A percentile compares a stretch with the other conserved stretches of the same genome.
Conservation (phyloP, 257 asterid genomes). For the Solanum rostratum region DNA sequence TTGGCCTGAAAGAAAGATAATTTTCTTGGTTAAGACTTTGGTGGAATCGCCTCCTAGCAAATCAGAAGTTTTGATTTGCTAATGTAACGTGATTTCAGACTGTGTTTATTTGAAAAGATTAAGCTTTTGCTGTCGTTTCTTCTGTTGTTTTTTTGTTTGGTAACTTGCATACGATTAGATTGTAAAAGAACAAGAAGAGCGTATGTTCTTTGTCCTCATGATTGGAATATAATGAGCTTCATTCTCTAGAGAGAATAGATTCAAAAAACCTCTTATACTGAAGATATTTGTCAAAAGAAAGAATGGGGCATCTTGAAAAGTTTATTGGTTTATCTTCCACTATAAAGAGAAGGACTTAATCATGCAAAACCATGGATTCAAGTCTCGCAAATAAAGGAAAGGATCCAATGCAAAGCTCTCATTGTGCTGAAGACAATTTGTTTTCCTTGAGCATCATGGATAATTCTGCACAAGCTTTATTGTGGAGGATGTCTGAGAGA, state of each 20-base stretch:
- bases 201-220: neutral
- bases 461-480: neutral
- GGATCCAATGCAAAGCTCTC: neutral
- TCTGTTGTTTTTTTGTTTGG: neutral
- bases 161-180: neutral
- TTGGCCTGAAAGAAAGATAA: neutral
- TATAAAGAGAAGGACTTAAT: neutral
- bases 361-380: neutral
- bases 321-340: neutral
- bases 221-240: neutral
- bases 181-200: neutral
- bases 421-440: neutral
- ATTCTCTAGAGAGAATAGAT: neutral
- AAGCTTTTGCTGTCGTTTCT: neutral
- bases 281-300: neutral
- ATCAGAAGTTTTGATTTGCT: neutral
- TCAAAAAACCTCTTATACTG: neutral
- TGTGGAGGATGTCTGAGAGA: neutral
- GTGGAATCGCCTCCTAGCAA: neutral
- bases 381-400: neutral
- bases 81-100: neutral
- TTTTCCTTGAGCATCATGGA: slow-evolving; percentile 5
- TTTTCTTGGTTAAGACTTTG: neutral
- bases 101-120: neutral
- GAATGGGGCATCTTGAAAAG: neutral